Percentiles rank a stretch among this genome's conserved stretches.
Conservation (phyloP, 306 rosid genomes). For the Vigna reflexopilosa region DNA sequence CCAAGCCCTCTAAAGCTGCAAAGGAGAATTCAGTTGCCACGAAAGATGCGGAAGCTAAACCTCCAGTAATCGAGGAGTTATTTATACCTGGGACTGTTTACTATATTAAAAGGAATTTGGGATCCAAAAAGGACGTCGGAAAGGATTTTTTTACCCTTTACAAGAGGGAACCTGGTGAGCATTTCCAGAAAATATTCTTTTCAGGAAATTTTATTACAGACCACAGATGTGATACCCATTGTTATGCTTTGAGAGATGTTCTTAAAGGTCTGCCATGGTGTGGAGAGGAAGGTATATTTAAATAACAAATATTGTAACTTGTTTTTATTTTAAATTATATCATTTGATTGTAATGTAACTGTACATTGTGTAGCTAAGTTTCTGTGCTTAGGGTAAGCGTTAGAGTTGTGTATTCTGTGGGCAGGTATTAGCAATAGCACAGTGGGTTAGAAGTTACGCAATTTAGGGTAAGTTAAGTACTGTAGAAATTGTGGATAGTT, state of each 20-base stretch:
- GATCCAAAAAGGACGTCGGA: conserved; percentile 39
- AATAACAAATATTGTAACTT: conserved; percentile 34
- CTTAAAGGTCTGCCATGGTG: conserved; percentile 76
- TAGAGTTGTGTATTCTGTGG: not conserved
- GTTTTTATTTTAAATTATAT: not conserved
- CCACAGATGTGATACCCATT: conserved; percentile 89
- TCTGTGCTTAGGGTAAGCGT: conserved; percentile 29
- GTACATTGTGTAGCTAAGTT: conserved; percentile 32
- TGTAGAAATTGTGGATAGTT: conserved; percentile 27
- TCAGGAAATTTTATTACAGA: conserved; percentile 81
- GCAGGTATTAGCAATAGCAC: conserved; percentile 22
- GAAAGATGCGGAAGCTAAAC: conserved; percentile 49
- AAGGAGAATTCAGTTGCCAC: conserved; percentile 47
- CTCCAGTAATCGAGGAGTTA: conserved; percentile 66
- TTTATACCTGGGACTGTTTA: conserved; percentile 84
- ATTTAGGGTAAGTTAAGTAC: conserved; percentile 16
- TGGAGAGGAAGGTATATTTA: conserved; percentile 61
- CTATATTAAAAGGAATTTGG: conserved; percentile 74
- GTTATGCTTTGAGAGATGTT: conserved; percentile 87
- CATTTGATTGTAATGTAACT: conserved; percentile 26
- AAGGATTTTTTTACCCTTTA: conserved; percentile 67
- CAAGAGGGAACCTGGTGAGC: conserved; percentile 83
- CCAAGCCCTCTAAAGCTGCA: conserved; percentile 40
- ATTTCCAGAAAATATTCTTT: conserved; percentile 79
- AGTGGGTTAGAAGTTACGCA: conserved; percentile 25